These are phyloP conservation scores for Dactylellina sp. DNA, from an alignment of 2,329 filamentous ascomycete genomes.

Conservation along the genomic window DNA sequence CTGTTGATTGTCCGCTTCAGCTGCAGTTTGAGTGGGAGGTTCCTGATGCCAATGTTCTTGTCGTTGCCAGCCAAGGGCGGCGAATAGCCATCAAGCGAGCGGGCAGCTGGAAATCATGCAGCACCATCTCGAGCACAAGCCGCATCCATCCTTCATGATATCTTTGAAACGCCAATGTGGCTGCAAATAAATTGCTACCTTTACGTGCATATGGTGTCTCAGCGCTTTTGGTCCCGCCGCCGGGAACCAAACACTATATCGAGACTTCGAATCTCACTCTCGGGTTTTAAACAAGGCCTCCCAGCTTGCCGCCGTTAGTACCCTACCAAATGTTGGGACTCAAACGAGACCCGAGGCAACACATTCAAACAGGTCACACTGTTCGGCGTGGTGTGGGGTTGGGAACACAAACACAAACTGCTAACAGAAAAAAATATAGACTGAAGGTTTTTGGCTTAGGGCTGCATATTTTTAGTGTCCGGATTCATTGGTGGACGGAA, in stretches of 20 bases:
- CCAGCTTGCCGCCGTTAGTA: too few species aligned
- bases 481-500: constrained; percentile 35
- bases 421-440: too few species aligned
- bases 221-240: neutral
- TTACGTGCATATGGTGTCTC: constrained; percentile 3
- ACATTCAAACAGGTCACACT: neutral
- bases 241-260: neutral
- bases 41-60: constrained; percentile 38
- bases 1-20: neutral
- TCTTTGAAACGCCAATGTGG: constrained; percentile 27
- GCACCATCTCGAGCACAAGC: constrained; percentile 21
- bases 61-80: constrained; percentile 43
- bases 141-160: constrained; percentile 24
- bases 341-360: too few species aligned
- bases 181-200: constrained; percentile 1
- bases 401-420: too few species aligned
- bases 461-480: constrained; percentile 47
- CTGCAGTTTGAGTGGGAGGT: constrained; percentile 1
- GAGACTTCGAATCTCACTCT: constrained; percentile 2
- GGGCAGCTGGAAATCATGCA: constrained; percentile 26
- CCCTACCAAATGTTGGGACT: too few species aligned
- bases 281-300: too few species aligned
- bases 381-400: neutral
- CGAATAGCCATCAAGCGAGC: constrained; percentile 50
- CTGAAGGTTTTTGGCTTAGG: constrained; percentile 25